Percentiles rank a stretch among this genome's conserved stretches.
Conservation (phyloP, 2,329 filamentous ascomycete species). For the Pseudogymnoascus sp. region DNA sequence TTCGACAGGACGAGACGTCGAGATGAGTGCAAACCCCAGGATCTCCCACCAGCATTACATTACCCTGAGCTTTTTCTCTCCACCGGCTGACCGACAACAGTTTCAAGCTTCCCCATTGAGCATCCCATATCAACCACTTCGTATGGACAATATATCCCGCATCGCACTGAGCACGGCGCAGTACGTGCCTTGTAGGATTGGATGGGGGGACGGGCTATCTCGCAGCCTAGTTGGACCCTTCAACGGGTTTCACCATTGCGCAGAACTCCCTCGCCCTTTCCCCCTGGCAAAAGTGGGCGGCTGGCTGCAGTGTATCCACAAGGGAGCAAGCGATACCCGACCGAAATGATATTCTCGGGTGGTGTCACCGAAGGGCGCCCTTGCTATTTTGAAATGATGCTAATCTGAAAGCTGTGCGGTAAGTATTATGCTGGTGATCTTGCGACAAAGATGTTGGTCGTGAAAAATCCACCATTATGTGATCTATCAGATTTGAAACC, state of each 20-base stretch:
- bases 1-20: not conserved
- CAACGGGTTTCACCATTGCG: constrained; percentile 1
- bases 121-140: not conserved
- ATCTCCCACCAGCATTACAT: not conserved
- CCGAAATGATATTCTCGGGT: not conserved
- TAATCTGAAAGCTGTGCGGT: not conserved
- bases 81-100: not conserved
- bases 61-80: not conserved
- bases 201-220: not conserved
- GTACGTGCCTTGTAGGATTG: not conserved
- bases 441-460: too few species aligned
- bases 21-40: not conserved
- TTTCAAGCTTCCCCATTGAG: constrained; percentile 2
- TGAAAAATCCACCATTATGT: not conserved
- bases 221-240: constrained; percentile 1
- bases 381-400: not conserved
- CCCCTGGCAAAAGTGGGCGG: not conserved
- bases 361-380: constrained; percentile 1
- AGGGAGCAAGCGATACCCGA: constrained; percentile 6
- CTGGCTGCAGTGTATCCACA: constrained; percentile 9
- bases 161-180: not conserved
- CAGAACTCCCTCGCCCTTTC: not conserved
- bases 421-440: not conserved
- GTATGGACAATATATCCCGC: constrained; percentile 6
- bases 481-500: not conserved